Evolutionary conservation across 495 filamentous ascomycete genomes (phyloP), one percentile per base, ranked within the genome.

Genomic region (Poronia punctata): DNA sequence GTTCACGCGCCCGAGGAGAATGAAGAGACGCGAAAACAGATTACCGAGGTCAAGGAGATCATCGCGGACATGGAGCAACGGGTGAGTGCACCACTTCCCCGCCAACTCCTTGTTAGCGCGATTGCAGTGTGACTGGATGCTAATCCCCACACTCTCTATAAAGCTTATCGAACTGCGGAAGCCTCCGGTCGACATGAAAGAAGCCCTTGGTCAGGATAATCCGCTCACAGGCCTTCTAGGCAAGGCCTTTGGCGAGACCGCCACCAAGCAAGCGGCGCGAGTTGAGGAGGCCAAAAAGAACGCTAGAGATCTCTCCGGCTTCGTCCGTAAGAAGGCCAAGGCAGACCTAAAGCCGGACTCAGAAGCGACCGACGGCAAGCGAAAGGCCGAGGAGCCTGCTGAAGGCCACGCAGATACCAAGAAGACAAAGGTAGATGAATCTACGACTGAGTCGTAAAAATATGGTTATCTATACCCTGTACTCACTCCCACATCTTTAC

Each of bases 11-110:
- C 62, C 17, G 73, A 76, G 43, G 71, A 75, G 32, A 73, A 80
- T 43, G 76, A 77, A 34, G 65, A 75, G 15, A 74, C 74, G 18
- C 75, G 79, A 46, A 70, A 71, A 27, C 76, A 78, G 45, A 87
- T 95, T 51, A 65, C 72, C 8, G 88, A 95, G 43, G 83, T 89
- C 21, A 89, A 85, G 61, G 88, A 94, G 25, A 80, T 95, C 38
- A 72, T 94, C 25, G 73, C 70, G 27, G 88, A 95, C 51, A 90
- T 95, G 86, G 81, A 93, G 67, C 78, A 83, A 63, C 66, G 83
- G 57, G 80, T 84, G 69, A 72, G 69, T 63, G 42, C 26, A 34
- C 33, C 46, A 42, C 48, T 48, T 50, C 47, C 40, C 45, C 45
- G 45, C 42, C 31, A 22, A 46, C 44, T 50, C 43, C 57, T 42